Evolutionary conservation across 2,329 filamentous ascomycete species (phyloP).

Genomic region (Triangularia setosa): DNA sequence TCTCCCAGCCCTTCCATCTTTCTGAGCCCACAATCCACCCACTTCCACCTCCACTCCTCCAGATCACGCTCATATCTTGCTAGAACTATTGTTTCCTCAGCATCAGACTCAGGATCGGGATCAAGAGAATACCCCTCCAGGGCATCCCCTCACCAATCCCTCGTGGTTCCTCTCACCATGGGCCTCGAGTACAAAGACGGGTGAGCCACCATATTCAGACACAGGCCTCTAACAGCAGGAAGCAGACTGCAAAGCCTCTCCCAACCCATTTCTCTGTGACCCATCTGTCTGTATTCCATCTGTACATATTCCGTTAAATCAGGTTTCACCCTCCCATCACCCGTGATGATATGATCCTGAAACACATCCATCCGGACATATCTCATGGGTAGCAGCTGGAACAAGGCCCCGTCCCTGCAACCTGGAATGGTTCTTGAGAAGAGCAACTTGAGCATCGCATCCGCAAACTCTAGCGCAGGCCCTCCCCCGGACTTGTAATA

Average conservation of each 20-base stretch:
- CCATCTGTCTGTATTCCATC: too few relatives aligned
- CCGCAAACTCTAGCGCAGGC: slow-evolving; percentile 37
- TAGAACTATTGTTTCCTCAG: too few relatives aligned
- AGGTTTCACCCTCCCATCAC: neutral
- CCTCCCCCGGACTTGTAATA: slow-evolving; percentile 42
- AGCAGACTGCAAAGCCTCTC: slow-evolving; percentile 36
- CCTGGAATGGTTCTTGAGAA: too few relatives aligned
- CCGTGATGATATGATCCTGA: slow-evolving; percentile 34
- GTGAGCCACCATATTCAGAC: slow-evolving; percentile 34
- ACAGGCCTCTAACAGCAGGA: slow-evolving; percentile 33
- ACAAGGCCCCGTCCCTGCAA: too few relatives aligned
- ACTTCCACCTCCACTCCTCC: slow-evolving; percentile 11
- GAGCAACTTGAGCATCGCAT: slow-evolving; percentile 26
- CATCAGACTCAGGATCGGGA: too few relatives aligned
- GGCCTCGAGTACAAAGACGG: slow-evolving; percentile 21
- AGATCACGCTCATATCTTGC: too few relatives aligned
- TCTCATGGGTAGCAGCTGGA: slow-evolving; percentile 38
- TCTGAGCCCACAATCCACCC: slow-evolving; percentile 34
- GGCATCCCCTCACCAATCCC: slow-evolving; percentile 13
- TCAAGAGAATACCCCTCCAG: neutral
- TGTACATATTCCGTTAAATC: too few relatives aligned
- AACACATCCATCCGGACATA: slow-evolving; percentile 40
- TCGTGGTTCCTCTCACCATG: slow-evolving; percentile 18
- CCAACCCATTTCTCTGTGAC: slow-evolving; percentile 35
- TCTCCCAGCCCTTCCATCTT: slow-evolving; percentile 31